Percentiles rank a stretch among this genome's conserved stretches.
Evolutionary conservation across 2,329 filamentous ascomycete genomes (phyloP).

Genomic region (Volutella citrinella): DNA sequence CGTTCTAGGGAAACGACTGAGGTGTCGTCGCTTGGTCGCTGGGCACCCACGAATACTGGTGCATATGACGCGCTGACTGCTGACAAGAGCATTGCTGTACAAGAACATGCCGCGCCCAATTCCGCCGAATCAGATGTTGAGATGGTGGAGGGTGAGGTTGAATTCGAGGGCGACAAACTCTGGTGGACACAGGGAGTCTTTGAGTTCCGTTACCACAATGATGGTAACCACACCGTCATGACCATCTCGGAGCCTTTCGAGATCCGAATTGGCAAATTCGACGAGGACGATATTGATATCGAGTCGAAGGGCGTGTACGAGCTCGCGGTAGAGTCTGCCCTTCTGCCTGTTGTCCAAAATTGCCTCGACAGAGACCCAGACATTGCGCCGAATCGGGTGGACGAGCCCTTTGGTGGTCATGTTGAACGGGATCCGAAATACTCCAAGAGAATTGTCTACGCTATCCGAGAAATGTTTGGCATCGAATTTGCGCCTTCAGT

Average conservation of each 20-base stretch:
- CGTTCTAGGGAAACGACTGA: constrained; percentile 79
- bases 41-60: constrained; percentile 77
- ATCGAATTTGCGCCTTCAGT: constrained; percentile 93
- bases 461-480: constrained; percentile 94
- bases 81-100: constrained; percentile 72
- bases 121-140: constrained; percentile 53
- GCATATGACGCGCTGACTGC: constrained; percentile 72
- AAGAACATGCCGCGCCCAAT: constrained; percentile 57
- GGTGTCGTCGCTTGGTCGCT: constrained; percentile 82
- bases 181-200: constrained; percentile 98
- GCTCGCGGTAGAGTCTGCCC: constrained; percentile 67
- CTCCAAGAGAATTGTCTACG: constrained; percentile 85
- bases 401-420: constrained; percentile 80
- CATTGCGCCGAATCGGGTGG: constrained; percentile 75
- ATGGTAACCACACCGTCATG: constrained; percentile 90
- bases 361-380: constrained; percentile 91
- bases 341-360: constrained; percentile 83
- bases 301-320: constrained; percentile 61
- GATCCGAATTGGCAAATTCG: constrained; percentile 77
- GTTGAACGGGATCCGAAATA: constrained; percentile 89
- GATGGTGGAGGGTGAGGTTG: constrained; percentile 73
- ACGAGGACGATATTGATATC: constrained; percentile 66
- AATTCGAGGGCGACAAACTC: constrained; percentile 88
- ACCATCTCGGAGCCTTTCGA: constrained; percentile 91
- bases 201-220: constrained; percentile 95